These are phyloP conservation scores for Domatiomyces catenatus DNA, from an alignment of 2,329 filamentous ascomycete genomes.

Conservation along the genomic window DNA sequence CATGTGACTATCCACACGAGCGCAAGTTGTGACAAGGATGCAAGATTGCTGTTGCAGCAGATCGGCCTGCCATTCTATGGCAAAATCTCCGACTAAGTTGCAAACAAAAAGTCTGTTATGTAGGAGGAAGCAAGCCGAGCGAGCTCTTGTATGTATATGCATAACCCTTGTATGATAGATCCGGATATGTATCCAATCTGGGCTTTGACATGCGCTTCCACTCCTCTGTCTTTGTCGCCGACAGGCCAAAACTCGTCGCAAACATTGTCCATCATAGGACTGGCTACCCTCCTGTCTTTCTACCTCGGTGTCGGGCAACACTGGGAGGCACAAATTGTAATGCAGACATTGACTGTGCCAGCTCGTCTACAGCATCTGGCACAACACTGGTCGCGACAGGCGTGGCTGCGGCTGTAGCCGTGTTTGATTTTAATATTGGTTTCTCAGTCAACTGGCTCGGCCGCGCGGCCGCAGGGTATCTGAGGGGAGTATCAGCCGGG, in stretches of 20 bases:
- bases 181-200: background rate
- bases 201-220: background rate
- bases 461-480: slow-evolving; percentile 2
- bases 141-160: background rate
- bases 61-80: slow-evolving; percentile 72
- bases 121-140: background rate
- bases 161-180: background rate
- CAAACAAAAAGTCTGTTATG: background rate
- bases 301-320: slow-evolving; percentile 14
- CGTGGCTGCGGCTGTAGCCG: background rate
- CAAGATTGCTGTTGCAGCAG: slow-evolving; percentile 55
- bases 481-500: slow-evolving; percentile 20
- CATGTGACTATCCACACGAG: slow-evolving; percentile 73
- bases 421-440: background rate
- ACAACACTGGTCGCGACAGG: slow-evolving; percentile 1
- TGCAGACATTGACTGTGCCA: slow-evolving; percentile 30
- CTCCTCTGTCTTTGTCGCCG: too few relatives aligned
- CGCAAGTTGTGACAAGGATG: slow-evolving; percentile 72
- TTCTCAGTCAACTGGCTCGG: slow-evolving; percentile 1
- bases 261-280: background rate
- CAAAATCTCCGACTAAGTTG: slow-evolving; percentile 42
- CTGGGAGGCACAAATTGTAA: slow-evolving; percentile 30
- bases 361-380: slow-evolving; percentile 20
- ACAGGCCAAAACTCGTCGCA: too few relatives aligned
- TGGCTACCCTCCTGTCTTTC: slow-evolving; percentile 2